These are phyloP conservation scores for Tricholoma sp. DNA, from an alignment of 768 basidiomycete genomes.

Conservation along the genomic window DNA sequence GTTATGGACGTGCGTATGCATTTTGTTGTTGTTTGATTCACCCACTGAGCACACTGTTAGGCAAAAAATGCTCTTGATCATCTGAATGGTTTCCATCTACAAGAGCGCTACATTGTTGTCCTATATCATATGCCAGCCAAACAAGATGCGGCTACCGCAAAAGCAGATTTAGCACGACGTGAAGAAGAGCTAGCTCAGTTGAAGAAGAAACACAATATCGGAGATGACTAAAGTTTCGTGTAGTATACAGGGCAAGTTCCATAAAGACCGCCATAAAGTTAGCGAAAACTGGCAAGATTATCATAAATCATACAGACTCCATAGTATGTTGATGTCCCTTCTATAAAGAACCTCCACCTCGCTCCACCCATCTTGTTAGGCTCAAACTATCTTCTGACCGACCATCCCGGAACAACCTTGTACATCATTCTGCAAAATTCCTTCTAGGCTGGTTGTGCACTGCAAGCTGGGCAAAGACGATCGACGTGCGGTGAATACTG, in stretches of 20 bases:
- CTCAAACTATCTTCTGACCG: not conserved
- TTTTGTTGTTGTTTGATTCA: not conserved
- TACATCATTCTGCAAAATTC: not conserved
- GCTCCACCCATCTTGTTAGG: not conserved
- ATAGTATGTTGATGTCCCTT: conserved; percentile 1
- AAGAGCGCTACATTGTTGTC: conserved; percentile 97
- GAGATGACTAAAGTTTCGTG: conserved; percentile 49
- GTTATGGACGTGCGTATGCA: conserved; percentile 80
- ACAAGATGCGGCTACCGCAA: conserved; percentile 89
- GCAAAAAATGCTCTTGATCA: conserved; percentile 97
- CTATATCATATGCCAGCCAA: conserved; percentile 98
- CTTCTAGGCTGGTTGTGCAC: conserved; percentile 2
- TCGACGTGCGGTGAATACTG: conserved; percentile 67
- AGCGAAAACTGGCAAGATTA: not conserved
- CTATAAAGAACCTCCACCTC: not conserved
- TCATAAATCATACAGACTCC: not conserved
- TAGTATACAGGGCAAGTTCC: conserved; percentile 2
- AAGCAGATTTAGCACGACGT: conserved; percentile 85
- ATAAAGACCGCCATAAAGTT: not conserved
- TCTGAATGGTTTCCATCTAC: conserved; percentile 95
- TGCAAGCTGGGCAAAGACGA: conserved; percentile 52
- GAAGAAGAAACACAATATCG: conserved; percentile 84
- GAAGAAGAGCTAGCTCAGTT: conserved; percentile 87
- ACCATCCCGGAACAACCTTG: not conserved
- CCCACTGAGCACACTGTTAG: conserved; percentile 33